Percentiles rank a stretch among this genome's conserved stretches.
phyloP scores from a whole-genome alignment of 1,284 basidiomycete genomes.

The Cutaneotrichosporon mucoides region DNA sequence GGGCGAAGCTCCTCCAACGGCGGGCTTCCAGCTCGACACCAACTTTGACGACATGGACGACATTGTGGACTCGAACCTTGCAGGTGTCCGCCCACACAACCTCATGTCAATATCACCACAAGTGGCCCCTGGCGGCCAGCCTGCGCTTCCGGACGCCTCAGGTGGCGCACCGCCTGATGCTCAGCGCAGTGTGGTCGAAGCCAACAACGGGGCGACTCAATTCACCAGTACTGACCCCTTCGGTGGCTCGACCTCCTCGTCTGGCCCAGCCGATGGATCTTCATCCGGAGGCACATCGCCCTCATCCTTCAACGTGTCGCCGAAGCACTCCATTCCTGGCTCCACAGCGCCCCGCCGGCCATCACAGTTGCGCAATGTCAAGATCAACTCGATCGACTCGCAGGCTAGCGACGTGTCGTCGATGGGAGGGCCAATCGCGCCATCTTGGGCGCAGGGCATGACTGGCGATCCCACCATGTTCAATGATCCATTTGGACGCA shows the following conservation, averaged over 20 bases:
- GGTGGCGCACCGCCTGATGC: too few relatives aligned
- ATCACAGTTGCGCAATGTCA: conserved; percentile 45
- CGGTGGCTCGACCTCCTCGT: conserved; percentile 2
- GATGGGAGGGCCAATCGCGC: conserved; percentile 28
- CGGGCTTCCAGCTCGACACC: conserved; percentile 61
- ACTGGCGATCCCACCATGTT: conserved; percentile 29
- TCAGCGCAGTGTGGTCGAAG: too few relatives aligned
- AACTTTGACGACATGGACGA: conserved; percentile 78
- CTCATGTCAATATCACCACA: not conserved
- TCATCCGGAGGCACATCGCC: conserved; percentile 25
- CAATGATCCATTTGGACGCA: conserved; percentile 40
- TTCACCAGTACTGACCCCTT: conserved; percentile 15
- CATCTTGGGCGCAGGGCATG: conserved; percentile 31
- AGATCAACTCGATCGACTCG: conserved; percentile 36
- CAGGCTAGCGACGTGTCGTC: conserved; percentile 23
- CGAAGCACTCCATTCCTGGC: conserved; percentile 28
- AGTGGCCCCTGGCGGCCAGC: too few relatives aligned
- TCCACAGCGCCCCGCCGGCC: conserved; percentile 39
- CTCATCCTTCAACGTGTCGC: conserved; percentile 34
- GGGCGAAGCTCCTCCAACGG: not conserved
- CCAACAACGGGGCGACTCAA: too few relatives aligned
- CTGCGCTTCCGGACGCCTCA: too few relatives aligned
- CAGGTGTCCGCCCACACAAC: not conserved
- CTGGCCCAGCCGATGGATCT: not conserved
- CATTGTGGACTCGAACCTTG: conserved; percentile 58